Evolutionary conservation across 352 stramenopile species (phyloP), one percentile per base, ranked within the genome.

Genomic region (Peronosclerospora sorghi): DNA sequence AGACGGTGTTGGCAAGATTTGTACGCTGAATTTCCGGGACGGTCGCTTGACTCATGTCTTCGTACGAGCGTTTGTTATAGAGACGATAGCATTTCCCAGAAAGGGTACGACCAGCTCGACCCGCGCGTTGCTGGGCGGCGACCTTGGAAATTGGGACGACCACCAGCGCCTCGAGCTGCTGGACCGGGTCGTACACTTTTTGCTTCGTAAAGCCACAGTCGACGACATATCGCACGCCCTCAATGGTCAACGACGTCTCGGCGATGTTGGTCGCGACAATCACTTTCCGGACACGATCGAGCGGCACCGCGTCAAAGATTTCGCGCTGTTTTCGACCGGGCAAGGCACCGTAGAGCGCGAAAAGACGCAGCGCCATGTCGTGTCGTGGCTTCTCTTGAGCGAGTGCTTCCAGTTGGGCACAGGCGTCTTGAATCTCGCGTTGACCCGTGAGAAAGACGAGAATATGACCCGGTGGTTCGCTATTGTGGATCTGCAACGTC

Each of bases 191-290:
- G 62, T 93, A 95, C 32, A 74, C 68, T 64, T 98, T 99, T 69
- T 99, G 73, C 62, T 95, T 93, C 14, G 64, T 80, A 42, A 94
- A 89, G 29, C 78, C 73, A 27, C 58, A 70, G 62, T 91, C 76
- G 19, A 90, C 62, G 8, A 89, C 77, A 51, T 76, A 91, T 21
- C 64, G 63, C 21, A 97, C 85, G 41, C 97, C 95, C 21, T 96
- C 90, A 45, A 99, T 98, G n/a, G 96, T 99, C 34, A 99, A 83
- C n/a, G 89, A 98, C 6, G 93, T 97, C 70, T 97, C 88, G 5
- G 90, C 89, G 46, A 97, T 96, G 53, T 96, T 97, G 8, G 90
- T 97, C 23, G 83, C 76, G 9, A 92, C 73, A 40, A 92, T 77
- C 17, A 89, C 63, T 45, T 89, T 97, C 32, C 93, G 78, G 1